phyloP scores from a whole-genome alignment of 2,329 filamentous ascomycete species.

The Colletotrichum eremochloae region DNA sequence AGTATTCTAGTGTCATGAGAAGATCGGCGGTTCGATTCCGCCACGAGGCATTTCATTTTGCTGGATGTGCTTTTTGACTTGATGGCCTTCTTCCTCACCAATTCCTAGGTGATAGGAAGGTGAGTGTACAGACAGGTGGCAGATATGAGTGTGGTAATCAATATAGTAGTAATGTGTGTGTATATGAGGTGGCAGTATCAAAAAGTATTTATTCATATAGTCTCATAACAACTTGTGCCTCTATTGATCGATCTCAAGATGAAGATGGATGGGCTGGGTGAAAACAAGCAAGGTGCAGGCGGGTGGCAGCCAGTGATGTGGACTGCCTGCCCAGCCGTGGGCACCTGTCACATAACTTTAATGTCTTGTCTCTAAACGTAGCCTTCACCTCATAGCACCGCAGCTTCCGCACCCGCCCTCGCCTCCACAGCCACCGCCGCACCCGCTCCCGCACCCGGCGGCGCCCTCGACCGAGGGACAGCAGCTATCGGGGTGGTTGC shows the following conservation, averaged over 20 bases:
- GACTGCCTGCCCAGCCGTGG: too few species aligned
- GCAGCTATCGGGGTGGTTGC: slow-evolving; percentile 23
- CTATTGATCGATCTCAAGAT: too few species aligned
- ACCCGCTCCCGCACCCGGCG: slow-evolving; percentile 30
- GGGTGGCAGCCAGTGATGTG: too few species aligned
- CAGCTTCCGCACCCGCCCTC: slow-evolving; percentile 35
- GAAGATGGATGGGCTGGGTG: too few species aligned
- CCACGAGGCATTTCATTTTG: slow-evolving; percentile 8
- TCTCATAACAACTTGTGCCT: not conserved
- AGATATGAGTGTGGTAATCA: too few species aligned
- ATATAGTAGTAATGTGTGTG: too few species aligned
- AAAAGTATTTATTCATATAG: not conserved
- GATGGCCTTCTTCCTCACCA: too few species aligned
- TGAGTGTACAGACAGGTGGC: not conserved
- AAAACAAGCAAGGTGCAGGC: too few species aligned
- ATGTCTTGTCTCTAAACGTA: not conserved
- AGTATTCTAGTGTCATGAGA: slow-evolving; percentile 35
- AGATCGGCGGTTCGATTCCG: slow-evolving; percentile 41
- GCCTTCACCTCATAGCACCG: slow-evolving; percentile 29
- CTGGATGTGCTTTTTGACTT: not conserved
- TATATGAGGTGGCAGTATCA: not conserved
- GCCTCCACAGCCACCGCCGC: slow-evolving; percentile 32
- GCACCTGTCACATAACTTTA: too few species aligned
- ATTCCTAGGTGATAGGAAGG: not conserved
- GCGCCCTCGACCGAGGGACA: slow-evolving; percentile 26